phyloP scores from a whole-genome alignment of 352 stramenopile species.

The Stramenopiles sp. region DNA sequence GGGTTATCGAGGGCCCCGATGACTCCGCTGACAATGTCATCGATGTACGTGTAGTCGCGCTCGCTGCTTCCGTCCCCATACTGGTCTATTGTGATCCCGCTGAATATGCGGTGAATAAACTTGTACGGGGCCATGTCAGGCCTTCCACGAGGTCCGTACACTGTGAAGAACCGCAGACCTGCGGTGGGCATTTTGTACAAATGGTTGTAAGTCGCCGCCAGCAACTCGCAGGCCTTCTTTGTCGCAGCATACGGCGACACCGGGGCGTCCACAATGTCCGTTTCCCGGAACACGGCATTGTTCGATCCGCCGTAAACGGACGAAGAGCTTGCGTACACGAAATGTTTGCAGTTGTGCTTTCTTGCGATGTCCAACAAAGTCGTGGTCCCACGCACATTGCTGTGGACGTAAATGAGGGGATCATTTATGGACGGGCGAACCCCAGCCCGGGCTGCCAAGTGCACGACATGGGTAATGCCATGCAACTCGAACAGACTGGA shows the following conservation, averaged over 20 bases:
- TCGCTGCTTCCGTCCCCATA: conserved; percentile 69
- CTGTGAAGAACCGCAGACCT: conserved; percentile 93
- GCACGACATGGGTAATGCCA: conserved; percentile 55
- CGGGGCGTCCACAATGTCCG: conserved; percentile 69
- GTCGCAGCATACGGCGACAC: conserved; percentile 87
- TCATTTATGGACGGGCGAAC: conserved; percentile 91
- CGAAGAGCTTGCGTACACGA: conserved; percentile 82
- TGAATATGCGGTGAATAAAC: conserved; percentile 83
- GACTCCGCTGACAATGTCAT: conserved; percentile 90
- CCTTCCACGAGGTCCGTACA: conserved; percentile 81
- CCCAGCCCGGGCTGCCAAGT: conserved; percentile 84
- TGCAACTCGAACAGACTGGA: conserved; percentile 60
- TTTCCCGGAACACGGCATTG: conserved; percentile 65
- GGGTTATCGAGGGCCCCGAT: conserved; percentile 42
- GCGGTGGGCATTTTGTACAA: conserved; percentile 81
- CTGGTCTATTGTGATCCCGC: conserved; percentile 74
- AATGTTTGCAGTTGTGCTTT: conserved; percentile 66
- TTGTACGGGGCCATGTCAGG: conserved; percentile 97
- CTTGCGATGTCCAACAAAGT: conserved; percentile 70
- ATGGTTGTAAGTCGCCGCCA: conserved; percentile 90
- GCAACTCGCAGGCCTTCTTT: conserved; percentile 89
- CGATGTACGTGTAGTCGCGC: conserved; percentile 94
- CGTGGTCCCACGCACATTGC: conserved; percentile 80
- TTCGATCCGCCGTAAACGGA: conserved; percentile 82
- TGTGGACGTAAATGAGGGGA: conserved; percentile 91